Evolutionary conservation across 2,329 filamentous ascomycete genomes (phyloP).

Genomic region (Hirsutella minnesotensis): DNA sequence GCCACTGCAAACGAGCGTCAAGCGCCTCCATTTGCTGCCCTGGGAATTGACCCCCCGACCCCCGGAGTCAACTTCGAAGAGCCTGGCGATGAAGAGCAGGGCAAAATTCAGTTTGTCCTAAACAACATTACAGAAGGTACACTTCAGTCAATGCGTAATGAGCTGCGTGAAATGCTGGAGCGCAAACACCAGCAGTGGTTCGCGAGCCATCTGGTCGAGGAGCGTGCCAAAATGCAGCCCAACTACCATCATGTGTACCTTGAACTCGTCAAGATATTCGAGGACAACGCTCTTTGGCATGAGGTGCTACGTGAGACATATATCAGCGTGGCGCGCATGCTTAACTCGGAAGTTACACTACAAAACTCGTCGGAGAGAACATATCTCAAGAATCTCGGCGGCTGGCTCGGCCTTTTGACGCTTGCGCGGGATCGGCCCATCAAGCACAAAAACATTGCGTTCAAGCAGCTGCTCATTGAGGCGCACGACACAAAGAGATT

Average conservation of each 20-base stretch:
- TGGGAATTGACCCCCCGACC: conserved; percentile 62
- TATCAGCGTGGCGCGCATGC: conserved; percentile 68
- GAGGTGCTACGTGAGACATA: conserved; percentile 93
- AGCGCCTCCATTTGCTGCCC: conserved; percentile 61
- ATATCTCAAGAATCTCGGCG: conserved; percentile 85
- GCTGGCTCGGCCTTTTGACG: conserved; percentile 87
- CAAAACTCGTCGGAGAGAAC: conserved; percentile 73
- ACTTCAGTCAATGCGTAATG: conserved; percentile 68
- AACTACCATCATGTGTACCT: conserved; percentile 94
- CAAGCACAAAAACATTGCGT: conserved; percentile 91
- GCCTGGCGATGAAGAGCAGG: conserved; percentile 73
- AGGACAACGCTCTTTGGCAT: conserved; percentile 66
- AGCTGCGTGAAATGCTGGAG: conserved; percentile 68
- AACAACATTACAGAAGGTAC: conserved; percentile 95
- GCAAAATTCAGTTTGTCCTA: conserved; percentile 87
- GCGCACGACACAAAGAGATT: conserved; percentile 87
- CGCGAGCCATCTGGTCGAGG: conserved; percentile 84
- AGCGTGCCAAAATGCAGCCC: conserved; percentile 91
- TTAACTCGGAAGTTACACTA: conserved; percentile 83
- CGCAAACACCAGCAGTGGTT: conserved; percentile 91
- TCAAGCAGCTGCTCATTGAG: conserved; percentile 89
- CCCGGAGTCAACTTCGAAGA: conserved; percentile 60
- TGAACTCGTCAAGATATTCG: conserved; percentile 73
- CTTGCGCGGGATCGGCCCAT: conserved; percentile 91
- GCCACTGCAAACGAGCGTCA: conserved; percentile 44